Conservation (phyloP, 805 yeast genomes). For the Wickerhamomyces chaumierensis region DNA sequence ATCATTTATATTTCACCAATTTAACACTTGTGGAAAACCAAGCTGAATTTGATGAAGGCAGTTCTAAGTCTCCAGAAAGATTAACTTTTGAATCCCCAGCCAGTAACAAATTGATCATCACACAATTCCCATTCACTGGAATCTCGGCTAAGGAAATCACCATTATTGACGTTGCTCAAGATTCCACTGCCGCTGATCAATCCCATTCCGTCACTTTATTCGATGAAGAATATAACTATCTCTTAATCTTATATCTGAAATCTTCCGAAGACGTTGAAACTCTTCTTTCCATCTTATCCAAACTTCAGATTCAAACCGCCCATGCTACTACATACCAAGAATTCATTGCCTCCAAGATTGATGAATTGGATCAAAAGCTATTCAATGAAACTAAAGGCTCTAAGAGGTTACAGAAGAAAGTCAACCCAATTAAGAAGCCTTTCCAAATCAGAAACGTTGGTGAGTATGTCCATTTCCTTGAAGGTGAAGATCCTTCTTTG, state of each 20-base stretch:
- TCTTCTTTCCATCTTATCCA: conserved; percentile 5
- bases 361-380: conserved; percentile 13
- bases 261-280: conserved; percentile 1
- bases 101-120: conserved; percentile 4
- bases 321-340: conserved; percentile 2
- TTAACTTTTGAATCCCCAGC: conserved; percentile 4
- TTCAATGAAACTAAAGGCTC: conserved; percentile 14
- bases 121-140: conserved; percentile 15
- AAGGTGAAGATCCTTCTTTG: conserved; percentile 9
- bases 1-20: conserved; percentile 12
- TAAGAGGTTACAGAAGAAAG: conserved; percentile 13
- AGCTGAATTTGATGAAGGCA: conserved; percentile 12
- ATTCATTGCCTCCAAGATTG: conserved; percentile 8
- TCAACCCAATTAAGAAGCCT: conserved; percentile 9
- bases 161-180: conserved; percentile 4
- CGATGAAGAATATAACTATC: conserved; percentile 15
- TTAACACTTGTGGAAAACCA: conserved; percentile 10
- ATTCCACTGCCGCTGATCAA: background rate
- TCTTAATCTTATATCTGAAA: conserved; percentile 12
- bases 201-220: conserved; percentile 8
- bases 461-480: conserved; percentile 12
- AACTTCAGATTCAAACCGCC: conserved; percentile 4
- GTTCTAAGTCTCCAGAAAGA: conserved; percentile 14
- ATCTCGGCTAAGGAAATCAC: conserved; percentile 10
- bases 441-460: conserved; percentile 7